Conservation (phyloP, 179 eudicot genomes). For the Drosera spatulata region DNA sequence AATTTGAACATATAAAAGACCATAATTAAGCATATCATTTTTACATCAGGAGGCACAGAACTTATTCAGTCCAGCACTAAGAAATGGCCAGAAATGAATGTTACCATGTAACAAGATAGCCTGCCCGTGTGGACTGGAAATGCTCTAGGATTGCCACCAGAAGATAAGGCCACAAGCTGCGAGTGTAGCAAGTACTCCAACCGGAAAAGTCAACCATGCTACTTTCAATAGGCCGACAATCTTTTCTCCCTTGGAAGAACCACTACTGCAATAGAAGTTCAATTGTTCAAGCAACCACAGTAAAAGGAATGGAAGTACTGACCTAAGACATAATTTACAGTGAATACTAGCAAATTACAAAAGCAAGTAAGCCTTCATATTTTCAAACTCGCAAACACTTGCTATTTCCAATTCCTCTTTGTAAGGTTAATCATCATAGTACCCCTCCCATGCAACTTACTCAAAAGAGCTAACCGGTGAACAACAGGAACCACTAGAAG, state of each 20-base stretch:
- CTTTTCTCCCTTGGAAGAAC: slow-evolving; percentile 35
- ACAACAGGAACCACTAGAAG: too few species aligned
- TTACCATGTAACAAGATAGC: slow-evolving; percentile 92
- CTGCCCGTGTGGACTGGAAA: slow-evolving; percentile 59
- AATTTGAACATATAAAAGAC: too few species aligned
- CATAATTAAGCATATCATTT: too few species aligned
- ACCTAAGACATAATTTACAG: background rate
- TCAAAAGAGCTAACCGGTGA: too few species aligned
- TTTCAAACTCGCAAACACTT: too few species aligned
- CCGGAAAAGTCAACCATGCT: slow-evolving; percentile 85
- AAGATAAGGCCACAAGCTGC: slow-evolving; percentile 57
- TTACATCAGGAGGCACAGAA: too few species aligned
- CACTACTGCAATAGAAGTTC: slow-evolving; percentile 43
- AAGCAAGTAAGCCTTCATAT: background rate
- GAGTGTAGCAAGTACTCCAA: slow-evolving; percentile 59
- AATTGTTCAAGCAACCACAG: background rate
- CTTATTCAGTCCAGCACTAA: too few species aligned
- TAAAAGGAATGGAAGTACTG: background rate
- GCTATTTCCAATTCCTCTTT: too few species aligned
- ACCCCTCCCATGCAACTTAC: too few species aligned
- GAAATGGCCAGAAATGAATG: background rate
- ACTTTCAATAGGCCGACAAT: slow-evolving; percentile 63
- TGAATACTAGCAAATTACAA: background rate
- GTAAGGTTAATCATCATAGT: too few species aligned
- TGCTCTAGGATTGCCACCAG: slow-evolving; percentile 84